Percentiles rank a stretch among this genome's conserved stretches.
Conservation (phyloP, 257 asterid genomes). For the Nemophila menziesii region DNA sequence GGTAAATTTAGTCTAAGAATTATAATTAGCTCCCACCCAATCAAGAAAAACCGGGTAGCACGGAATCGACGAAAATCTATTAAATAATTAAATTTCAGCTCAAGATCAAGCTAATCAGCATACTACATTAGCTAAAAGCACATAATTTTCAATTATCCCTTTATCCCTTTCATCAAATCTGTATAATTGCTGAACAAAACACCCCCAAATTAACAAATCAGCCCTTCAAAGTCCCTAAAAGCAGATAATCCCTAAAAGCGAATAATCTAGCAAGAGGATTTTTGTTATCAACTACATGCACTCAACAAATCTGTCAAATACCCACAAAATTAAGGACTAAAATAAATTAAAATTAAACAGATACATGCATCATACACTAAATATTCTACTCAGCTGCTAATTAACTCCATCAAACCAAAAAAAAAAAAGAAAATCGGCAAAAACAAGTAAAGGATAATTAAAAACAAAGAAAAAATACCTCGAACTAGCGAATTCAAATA, state of each 20-base stretch:
- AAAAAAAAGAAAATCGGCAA: not conserved
- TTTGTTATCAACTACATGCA: not conserved
- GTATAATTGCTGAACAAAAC: not conserved
- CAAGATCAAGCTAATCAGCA: not conserved
- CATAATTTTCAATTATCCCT: not conserved
- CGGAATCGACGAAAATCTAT: no score
- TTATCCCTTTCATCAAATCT: not conserved
- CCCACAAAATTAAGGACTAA: not conserved
- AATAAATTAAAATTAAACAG: not conserved
- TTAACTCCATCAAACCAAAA: not conserved
- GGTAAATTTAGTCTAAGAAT: no score
- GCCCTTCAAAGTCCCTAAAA: not conserved
- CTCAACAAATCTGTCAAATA: not conserved
- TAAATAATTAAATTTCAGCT: no score
- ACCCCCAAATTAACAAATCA: not conserved
- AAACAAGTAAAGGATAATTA: constrained; percentile 5
- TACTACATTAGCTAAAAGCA: not conserved
- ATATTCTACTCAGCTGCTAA: not conserved
- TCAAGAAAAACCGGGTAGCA: no score
- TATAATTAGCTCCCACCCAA: no score
- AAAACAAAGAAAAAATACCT: constrained; percentile 24
- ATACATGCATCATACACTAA: not conserved
- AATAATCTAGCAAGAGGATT: not conserved
- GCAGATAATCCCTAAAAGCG: not conserved
- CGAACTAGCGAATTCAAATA: constrained; percentile 50